These are phyloP conservation scores for Boletus reticuloceps DNA, from an alignment of 768 basidiomycete genomes.

Conservation along the genomic window DNA sequence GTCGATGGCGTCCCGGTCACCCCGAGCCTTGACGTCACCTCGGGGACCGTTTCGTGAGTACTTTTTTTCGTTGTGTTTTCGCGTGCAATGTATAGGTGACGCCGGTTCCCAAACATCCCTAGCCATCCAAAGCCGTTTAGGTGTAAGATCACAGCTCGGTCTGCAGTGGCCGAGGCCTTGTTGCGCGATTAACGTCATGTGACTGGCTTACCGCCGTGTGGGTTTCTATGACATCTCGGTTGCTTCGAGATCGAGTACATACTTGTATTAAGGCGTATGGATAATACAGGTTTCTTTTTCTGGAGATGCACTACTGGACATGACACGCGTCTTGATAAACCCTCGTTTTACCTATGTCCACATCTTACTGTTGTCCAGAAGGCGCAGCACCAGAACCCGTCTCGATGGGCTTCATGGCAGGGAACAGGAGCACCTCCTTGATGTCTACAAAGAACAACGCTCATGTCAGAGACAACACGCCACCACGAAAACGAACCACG, in stretches of 20 bases:
- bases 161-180: constrained; percentile 35
- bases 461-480: background rate
- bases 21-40: constrained; percentile 41
- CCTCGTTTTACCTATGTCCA: constrained; percentile 26
- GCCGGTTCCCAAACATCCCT: background rate
- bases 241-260: background rate
- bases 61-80: background rate
- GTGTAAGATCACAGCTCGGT: constrained; percentile 53
- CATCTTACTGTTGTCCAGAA: constrained; percentile 15
- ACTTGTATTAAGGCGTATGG: no score
- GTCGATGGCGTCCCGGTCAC: constrained; percentile 42
- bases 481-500: background rate
- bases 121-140: constrained; percentile 55
- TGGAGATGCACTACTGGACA: background rate
- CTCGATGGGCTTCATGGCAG: constrained; percentile 90
- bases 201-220: no score
- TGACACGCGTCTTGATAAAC: background rate
- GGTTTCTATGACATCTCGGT: background rate
- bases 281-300: background rate
- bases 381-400: constrained; percentile 37
- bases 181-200: background rate
- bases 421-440: constrained; percentile 96
- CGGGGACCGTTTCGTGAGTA: constrained; percentile 45
- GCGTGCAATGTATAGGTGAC: background rate
- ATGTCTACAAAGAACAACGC: constrained; percentile 54